phyloP scores from a whole-genome alignment of 495 filamentous ascomycete genomes.

The Neurospora terricola region DNA sequence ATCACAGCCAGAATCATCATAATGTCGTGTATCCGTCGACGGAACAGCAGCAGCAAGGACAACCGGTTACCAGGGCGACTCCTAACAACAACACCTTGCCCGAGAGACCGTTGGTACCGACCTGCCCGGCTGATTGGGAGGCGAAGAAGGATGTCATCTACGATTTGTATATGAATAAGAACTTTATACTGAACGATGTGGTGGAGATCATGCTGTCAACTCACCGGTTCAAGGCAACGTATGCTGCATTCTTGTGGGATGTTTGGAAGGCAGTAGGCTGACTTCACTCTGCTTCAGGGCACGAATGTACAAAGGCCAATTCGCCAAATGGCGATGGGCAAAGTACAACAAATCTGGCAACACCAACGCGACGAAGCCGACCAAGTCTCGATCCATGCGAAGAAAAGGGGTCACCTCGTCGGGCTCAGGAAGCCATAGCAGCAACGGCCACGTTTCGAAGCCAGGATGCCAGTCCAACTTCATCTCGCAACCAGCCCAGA shows the following conservation, averaged over 20 bases:
- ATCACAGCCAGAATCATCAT: neutral
- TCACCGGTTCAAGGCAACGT: constrained; percentile 29
- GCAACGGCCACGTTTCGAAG: neutral
- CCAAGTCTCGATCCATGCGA: constrained; percentile 1
- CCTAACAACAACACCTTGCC: neutral
- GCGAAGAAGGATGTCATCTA: constrained; percentile 19
- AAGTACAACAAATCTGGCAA: constrained; percentile 24
- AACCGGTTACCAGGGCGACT: neutral
- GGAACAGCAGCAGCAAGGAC: neutral
- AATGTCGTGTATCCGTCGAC: neutral
- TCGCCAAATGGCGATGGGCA: constrained; percentile 25
- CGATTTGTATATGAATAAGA: constrained; percentile 23
- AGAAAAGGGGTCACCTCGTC: neutral
- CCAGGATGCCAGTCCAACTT: neutral
- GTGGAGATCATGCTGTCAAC: constrained; percentile 21
- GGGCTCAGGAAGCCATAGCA: neutral
- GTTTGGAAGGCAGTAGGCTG: neutral
- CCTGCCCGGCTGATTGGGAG: constrained; percentile 24
- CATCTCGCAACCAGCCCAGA: neutral
- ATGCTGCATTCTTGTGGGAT: neutral
- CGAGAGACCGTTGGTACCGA: constrained; percentile 19
- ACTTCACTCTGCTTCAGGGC: constrained; percentile 8
- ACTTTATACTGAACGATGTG: constrained; percentile 26
- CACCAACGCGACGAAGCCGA: neutral
- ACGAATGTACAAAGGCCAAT: constrained; percentile 29